Conservation (phyloP, 176 grass and related monocot genomes). For the Ananas comosus region DNA sequence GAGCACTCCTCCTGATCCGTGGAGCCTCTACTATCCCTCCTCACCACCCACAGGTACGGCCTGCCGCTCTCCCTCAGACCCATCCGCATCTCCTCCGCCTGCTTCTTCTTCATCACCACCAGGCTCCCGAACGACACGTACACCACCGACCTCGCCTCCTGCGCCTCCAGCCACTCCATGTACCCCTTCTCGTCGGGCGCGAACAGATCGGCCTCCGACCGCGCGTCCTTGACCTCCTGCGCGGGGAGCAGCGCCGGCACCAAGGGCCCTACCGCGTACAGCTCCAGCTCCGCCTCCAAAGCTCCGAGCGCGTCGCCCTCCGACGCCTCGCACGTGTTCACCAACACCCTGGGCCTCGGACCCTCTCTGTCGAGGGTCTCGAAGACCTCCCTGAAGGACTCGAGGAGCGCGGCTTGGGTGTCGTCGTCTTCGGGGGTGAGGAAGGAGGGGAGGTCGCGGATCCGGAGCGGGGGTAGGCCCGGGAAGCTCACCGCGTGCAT, state of each 20-base stretch:
- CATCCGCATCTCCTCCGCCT: constrained; percentile 36
- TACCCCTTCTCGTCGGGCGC: constrained; percentile 24
- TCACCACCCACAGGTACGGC: constrained; percentile 63
- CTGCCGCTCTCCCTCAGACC: constrained; percentile 34
- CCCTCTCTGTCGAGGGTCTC: constrained; percentile 14
- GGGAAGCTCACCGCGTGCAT: constrained; percentile 25
- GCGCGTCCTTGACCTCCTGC: constrained; percentile 1
- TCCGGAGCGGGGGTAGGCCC: constrained; percentile 28
- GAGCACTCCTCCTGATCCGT: no score
- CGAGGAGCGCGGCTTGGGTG: constrained; percentile 17
- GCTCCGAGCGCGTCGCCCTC: constrained; percentile 34
- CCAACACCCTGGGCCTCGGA: constrained; percentile 30
- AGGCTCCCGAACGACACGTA: constrained; percentile 87
- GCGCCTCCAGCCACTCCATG: constrained; percentile 53
- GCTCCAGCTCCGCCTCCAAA: constrained; percentile 18
- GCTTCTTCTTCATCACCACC: constrained; percentile 33
- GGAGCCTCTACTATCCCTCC: constrained; percentile 44
- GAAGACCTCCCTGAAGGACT: constrained; percentile 23
- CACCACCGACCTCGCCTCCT: constrained; percentile 33
- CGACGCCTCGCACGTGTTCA: constrained; percentile 58
- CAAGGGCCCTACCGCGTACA: constrained; percentile 49
- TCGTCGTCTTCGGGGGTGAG: constrained; percentile 22
- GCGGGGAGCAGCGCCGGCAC: constrained; percentile 41
- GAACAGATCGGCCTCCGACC: constrained; percentile 42
- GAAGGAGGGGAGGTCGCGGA: constrained; percentile 55